Conservation (phyloP, 441 rosid genomes). For the Syzygium malaccense region DNA sequence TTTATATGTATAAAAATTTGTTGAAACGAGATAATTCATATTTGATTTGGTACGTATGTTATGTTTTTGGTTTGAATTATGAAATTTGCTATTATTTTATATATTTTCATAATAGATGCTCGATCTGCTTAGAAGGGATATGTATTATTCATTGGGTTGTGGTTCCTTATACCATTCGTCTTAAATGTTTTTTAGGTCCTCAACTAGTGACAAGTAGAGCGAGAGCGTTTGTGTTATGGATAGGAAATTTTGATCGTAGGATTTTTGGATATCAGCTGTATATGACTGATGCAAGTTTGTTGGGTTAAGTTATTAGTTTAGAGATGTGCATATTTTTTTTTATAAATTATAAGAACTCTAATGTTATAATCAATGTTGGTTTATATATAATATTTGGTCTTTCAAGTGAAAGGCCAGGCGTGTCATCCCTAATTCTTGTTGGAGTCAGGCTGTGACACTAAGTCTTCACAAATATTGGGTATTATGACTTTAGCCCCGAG, state of each 20-base stretch:
- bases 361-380: neutral
- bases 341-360: no score
- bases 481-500: neutral
- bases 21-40: fast-evolving
- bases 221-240: fast-evolving
- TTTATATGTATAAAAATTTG: fast-evolving
- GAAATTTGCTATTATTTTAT: neutral
- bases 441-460: no score
- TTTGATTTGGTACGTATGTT: neutral
- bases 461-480: neutral
- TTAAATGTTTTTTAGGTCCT: fast-evolving
- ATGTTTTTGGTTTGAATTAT: neutral
- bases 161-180: fast-evolving
- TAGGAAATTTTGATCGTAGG: fast-evolving
- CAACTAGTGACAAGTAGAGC: fast-evolving
- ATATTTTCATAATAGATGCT: fast-evolving
- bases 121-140: fast-evolving
- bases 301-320: no score
- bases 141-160: fast-evolving
- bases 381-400: no score
- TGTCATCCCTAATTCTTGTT: no score
- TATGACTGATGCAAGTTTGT: no score
- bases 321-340: no score
- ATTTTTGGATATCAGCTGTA: no score
- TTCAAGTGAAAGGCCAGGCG: no score